Evolutionary conservation across 2,329 filamentous ascomycete genomes (phyloP).

Genomic region (Aspergillus proliferans): DNA sequence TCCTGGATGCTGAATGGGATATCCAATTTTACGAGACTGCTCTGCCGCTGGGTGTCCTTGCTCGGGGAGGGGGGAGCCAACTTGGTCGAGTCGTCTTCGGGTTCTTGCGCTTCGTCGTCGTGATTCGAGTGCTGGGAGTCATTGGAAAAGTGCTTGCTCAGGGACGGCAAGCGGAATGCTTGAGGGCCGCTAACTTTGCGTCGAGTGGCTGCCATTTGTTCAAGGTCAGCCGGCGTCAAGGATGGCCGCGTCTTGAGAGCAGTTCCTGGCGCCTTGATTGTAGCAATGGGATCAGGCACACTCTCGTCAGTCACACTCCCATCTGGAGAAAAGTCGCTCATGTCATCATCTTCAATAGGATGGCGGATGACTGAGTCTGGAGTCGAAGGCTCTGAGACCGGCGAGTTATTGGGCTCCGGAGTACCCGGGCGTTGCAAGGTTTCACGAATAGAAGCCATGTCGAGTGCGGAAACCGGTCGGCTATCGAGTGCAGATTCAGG

Average conservation of each 20-base stretch:
- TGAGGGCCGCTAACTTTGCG: constrained; percentile 76
- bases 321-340: constrained; percentile 20
- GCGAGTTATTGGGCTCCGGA: constrained; percentile 53
- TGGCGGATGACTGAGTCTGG: constrained; percentile 89
- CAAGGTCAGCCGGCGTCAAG: constrained; percentile 75
- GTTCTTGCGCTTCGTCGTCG: constrained; percentile 9
- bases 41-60: constrained; percentile 49
- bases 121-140: constrained; percentile 11
- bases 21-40: constrained; percentile 74
- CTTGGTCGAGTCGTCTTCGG: constrained; percentile 10
- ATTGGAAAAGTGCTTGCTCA: constrained; percentile 18
- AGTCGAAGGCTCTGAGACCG: constrained; percentile 59
- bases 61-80: constrained; percentile 21
- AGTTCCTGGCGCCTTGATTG: constrained; percentile 80
- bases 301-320: constrained; percentile 38
- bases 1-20: constrained; percentile 64
- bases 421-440: constrained; percentile 37
- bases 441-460: constrained; percentile 31
- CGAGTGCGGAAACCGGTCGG: constrained; percentile 35
- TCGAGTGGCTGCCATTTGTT: constrained; percentile 78
- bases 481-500: constrained; percentile 21
- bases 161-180: constrained; percentile 27
- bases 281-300: constrained; percentile 76
- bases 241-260: constrained; percentile 86
- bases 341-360: constrained; percentile 48